Conservation (phyloP, 345 rosid genomes). For the Salix brachista region DNA sequence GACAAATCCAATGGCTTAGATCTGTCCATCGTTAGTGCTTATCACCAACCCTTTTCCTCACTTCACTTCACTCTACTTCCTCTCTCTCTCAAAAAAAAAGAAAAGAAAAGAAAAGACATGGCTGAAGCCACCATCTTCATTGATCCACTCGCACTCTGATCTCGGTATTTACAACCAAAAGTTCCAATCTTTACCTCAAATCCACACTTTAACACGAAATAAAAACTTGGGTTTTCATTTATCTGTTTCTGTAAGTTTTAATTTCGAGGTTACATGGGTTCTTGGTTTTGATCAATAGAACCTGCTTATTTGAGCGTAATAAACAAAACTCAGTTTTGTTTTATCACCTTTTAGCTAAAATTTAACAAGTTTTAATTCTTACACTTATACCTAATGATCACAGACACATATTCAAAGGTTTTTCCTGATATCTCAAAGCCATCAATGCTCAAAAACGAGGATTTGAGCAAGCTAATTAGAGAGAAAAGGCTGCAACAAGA, state of each 20-base stretch:
- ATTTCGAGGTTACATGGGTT: slow-evolving; percentile 1
- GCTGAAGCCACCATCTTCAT: slow-evolving; percentile 12
- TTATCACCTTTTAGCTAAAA: not conserved
- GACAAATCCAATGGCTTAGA: slow-evolving; percentile 33
- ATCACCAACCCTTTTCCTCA: slow-evolving; percentile 33
- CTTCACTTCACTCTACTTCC: slow-evolving; percentile 10
- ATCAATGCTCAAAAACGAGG: slow-evolving; percentile 52
- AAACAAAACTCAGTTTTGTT: not conserved
- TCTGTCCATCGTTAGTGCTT: slow-evolving; percentile 27
- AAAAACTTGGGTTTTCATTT: not conserved
- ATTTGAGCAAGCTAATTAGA: slow-evolving; percentile 45
- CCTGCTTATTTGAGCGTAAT: not conserved
- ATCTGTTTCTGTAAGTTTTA: not conserved
- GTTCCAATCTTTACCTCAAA: slow-evolving; percentile 3
- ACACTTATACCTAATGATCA: slow-evolving; percentile 16
- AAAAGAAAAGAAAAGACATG: slow-evolving; percentile 13
- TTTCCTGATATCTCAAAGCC: slow-evolving; percentile 47
- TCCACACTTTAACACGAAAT: not conserved
- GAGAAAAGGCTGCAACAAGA: slow-evolving; percentile 42
- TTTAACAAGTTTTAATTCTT: slow-evolving; percentile 12
- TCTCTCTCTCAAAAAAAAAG: not conserved
- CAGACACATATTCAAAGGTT: slow-evolving; percentile 40
- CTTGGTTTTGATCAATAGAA: slow-evolving; percentile 13
- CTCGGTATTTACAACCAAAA: not conserved
- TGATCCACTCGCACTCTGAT: slow-evolving; percentile 17